These are phyloP conservation scores for Pseudonitzschia delicatissima DNA, from an alignment of 108 stramenopile genomes.

Conservation along the genomic window DNA sequence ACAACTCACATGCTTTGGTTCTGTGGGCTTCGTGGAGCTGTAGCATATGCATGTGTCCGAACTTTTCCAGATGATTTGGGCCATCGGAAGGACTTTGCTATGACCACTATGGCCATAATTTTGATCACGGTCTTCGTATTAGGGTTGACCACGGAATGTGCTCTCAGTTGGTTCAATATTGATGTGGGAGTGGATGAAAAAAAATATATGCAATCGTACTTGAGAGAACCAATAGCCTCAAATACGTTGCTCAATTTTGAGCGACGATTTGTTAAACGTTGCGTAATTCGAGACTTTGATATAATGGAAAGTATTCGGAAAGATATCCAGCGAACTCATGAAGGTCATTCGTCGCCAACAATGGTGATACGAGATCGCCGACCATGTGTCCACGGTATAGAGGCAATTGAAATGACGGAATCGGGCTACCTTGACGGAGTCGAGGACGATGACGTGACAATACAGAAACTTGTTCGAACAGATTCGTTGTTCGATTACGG, in stretches of 20 bases:
- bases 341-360: background rate
- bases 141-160: conserved; percentile 58
- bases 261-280: conserved; percentile 30
- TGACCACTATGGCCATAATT: conserved; percentile 66
- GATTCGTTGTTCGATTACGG: conserved; percentile 44
- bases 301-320: conserved; percentile 28
- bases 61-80: conserved; percentile 56
- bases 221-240: conserved; percentile 35
- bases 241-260: conserved; percentile 28
- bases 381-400: conserved; percentile 1
- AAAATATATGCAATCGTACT: conserved; percentile 38
- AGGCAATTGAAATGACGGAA: conserved; percentile 33
- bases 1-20: conserved; percentile 79
- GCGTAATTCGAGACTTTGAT: conserved; percentile 40
- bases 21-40: conserved; percentile 77
- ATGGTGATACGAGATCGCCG: conserved; percentile 2
- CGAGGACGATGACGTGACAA: conserved; percentile 10
- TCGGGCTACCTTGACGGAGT: conserved; percentile 17
- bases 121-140: conserved; percentile 58
- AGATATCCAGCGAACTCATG: conserved; percentile 5
- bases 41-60: conserved; percentile 75
- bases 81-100: conserved; percentile 40
- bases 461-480: conserved; percentile 26
- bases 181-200: conserved; percentile 64
- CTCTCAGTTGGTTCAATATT: conserved; percentile 43